phyloP scores from a whole-genome alignment of 2,329 filamentous ascomycete species.

The Elsinoe ampelina region DNA sequence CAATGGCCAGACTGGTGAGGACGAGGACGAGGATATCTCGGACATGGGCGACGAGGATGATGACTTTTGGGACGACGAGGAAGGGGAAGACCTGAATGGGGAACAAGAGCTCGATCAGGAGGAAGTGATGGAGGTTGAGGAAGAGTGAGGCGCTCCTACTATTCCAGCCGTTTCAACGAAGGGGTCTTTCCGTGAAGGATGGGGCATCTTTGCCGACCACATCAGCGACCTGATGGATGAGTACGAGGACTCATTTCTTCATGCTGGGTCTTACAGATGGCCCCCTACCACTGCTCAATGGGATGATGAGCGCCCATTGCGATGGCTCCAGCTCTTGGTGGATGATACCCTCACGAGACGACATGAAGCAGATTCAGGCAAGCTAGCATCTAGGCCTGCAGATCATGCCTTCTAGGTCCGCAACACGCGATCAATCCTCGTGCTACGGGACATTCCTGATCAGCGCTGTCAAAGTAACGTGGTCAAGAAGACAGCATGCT shows the following conservation, averaged over 20 bases:
- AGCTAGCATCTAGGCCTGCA: background rate
- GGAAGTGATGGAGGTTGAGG: slow-evolving; percentile 37
- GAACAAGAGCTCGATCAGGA: slow-evolving; percentile 40
- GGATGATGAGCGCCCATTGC: too few species aligned
- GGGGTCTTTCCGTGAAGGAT: background rate
- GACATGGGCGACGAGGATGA: slow-evolving; percentile 32
- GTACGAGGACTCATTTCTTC: too few species aligned
- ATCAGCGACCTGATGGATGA: too few species aligned
- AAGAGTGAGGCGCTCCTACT: background rate
- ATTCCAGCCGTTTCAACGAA: background rate
- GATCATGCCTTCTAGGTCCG: background rate
- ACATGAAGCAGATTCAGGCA: background rate
- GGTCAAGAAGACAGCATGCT: background rate
- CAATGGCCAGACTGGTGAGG: slow-evolving; percentile 37
- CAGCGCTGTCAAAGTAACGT: background rate
- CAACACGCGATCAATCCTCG: background rate
- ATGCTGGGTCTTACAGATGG: too few species aligned
- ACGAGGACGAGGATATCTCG: slow-evolving; percentile 32
- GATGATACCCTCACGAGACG: background rate
- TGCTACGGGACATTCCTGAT: background rate
- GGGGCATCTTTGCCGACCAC: too few species aligned
- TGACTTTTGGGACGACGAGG: slow-evolving; percentile 35
- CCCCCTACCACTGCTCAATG: background rate
- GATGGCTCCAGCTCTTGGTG: background rate
- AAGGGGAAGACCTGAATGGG: slow-evolving; percentile 44